Base-by-base conservation (phyloP, 202 grass and related monocot species). In the Brachypodium distachyon region DNA sequence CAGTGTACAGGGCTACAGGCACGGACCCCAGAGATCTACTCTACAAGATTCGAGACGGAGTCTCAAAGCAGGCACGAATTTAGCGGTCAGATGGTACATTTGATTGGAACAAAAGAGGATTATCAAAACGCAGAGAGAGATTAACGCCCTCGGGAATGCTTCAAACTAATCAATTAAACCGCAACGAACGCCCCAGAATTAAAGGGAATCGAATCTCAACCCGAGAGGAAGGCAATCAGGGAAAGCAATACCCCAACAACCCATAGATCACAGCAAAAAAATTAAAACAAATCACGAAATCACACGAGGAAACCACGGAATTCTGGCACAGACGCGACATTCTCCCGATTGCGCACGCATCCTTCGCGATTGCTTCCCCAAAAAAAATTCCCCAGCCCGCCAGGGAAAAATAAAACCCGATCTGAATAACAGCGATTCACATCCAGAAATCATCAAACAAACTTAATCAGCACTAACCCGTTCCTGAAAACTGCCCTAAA, bases 11-110 rank as follows among this genome's bases (percentile, higher is more conserved):
- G 32, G n/a, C n/a, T n/a, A n/a, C n/a, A n/a, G n/a, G n/a, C n/a
- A n/a, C n/a, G n/a, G n/a, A n/a, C n/a, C 27, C 48, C 67, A 2
- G 41, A 34, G 70, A 75, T 61, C 70, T 60, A 43, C 40, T 67
- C 33, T 68, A 36, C 42, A 86, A 86, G 34, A 44, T 81, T 86
- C 77, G 42, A 25, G 40, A 16, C 11, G 6, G 19, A 32, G 4
- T 21, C 50, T 3, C 31, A 3, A 23, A 48, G 46, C 29, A 46
- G 60, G 39, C 6, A 2, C 4, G 19, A 14, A 48, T 25, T 10
- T 16, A 4, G n/a, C n/a, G n/a, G n/a, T n/a, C 1, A 1, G 25
- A 76, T 19, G 46, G 57, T 2, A n/a, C 57, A 61, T 61, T 61
- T 27, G 18, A 68, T 47, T 9, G 1, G 8, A 19, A 3, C 4